Percentiles rank a stretch among this genome's conserved stretches.
Conservation (phyloP, 2,329 filamentous ascomycete genomes). For the Bipolaris oryzae region DNA sequence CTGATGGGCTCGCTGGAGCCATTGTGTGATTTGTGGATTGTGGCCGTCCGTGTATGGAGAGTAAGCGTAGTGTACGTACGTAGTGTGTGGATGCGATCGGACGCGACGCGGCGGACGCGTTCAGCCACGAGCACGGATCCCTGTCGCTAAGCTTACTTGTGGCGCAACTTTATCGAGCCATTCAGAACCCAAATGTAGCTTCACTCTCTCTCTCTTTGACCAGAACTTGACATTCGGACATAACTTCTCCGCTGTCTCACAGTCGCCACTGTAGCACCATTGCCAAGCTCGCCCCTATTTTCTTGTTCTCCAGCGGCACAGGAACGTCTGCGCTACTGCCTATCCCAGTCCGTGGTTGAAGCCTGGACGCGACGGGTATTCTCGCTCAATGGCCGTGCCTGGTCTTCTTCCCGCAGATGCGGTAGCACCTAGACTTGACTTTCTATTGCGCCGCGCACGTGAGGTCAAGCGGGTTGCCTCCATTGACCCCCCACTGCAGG, state of each 20-base stretch:
- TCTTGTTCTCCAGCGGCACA: not conserved
- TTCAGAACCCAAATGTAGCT: conserved; percentile 10
- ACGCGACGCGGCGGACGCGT: conserved; percentile 24
- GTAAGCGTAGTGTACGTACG: not conserved
- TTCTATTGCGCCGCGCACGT: conserved; percentile 51
- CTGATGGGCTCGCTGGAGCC: conserved; percentile 24
- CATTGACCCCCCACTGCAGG: conserved; percentile 54
- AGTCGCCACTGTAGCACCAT: not conserved
- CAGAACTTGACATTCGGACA: not conserved
- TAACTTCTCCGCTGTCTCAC: not conserved
- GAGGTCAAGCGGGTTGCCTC: conserved; percentile 48
- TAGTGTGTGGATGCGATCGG: not conserved
- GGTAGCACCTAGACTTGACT: conserved; percentile 44
- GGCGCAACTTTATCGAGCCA: conserved; percentile 18
- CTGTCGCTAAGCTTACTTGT: conserved; percentile 8
- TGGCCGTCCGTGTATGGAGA: not conserved
- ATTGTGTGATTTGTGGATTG: conserved; percentile 15
- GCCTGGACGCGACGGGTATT: conserved; percentile 1
- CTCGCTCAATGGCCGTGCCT: conserved; percentile 34
- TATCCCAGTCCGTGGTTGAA: conserved; percentile 12
- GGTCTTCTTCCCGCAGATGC: conserved; percentile 32
- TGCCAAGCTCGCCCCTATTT: not conserved
- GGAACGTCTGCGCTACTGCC: not conserved
- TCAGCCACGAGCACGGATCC: conserved; percentile 19
- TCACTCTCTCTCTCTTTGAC: conserved; percentile 1